Evolutionary conservation across 352 stramenopile species (phyloP).

Genomic region (Phytophthora sp.): DNA sequence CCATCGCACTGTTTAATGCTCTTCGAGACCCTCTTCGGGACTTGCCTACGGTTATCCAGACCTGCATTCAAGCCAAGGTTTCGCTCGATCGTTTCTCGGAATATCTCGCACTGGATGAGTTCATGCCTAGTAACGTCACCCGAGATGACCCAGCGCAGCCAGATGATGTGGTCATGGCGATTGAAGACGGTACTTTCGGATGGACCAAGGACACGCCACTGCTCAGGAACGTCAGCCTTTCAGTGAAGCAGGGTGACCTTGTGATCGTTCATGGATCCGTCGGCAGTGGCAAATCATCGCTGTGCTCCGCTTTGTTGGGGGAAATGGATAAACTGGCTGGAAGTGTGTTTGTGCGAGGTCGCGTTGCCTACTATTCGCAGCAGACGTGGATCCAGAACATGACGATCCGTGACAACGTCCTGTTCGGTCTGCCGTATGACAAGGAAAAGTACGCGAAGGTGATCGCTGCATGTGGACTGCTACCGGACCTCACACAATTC

Average conservation of each 20-base stretch:
- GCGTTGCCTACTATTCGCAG: slow-evolving; percentile 80
- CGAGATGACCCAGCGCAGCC: slow-evolving; percentile 7
- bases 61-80: slow-evolving; percentile 49
- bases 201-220: slow-evolving; percentile 37
- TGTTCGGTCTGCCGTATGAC: slow-evolving; percentile 85
- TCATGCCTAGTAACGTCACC: slow-evolving; percentile 29
- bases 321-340: slow-evolving; percentile 85
- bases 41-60: slow-evolving; percentile 44
- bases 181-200: slow-evolving; percentile 43
- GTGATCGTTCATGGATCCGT: slow-evolving; percentile 58
- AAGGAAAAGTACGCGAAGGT: slow-evolving; percentile 52
- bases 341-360: slow-evolving; percentile 46
- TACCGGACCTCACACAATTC: slow-evolving; percentile 86
- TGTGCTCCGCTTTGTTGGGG: slow-evolving; percentile 58
- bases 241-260: slow-evolving; percentile 51
- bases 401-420: slow-evolving; percentile 93
- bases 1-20: slow-evolving; percentile 57
- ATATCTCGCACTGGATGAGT: slow-evolving; percentile 44
- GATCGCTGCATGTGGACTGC: slow-evolving; percentile 77
- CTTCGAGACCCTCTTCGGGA: slow-evolving; percentile 46
- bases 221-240: slow-evolving; percentile 48
- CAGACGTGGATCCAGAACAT: slow-evolving; percentile 95
- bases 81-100: slow-evolving; percentile 41
- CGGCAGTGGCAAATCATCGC: slow-evolving; percentile 62
- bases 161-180: slow-evolving; percentile 23